These are phyloP conservation scores for Rhizopogon vinicolor DNA, from an alignment of 768 basidiomycete species.

Conservation along the genomic window DNA sequence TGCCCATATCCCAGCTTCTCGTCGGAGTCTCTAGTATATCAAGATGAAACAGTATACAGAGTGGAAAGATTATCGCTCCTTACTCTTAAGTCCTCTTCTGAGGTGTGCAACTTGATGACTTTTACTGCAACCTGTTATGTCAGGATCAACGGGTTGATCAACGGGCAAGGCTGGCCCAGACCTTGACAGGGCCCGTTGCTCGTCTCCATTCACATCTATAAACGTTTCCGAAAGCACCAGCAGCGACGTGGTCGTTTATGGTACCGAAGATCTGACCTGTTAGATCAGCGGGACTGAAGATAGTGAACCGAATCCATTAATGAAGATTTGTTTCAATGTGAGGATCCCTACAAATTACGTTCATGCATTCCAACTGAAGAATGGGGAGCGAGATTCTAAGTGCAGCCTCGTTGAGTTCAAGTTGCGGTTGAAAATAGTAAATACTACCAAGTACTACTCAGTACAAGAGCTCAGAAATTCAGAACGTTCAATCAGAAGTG, in stretches of 20 bases:
- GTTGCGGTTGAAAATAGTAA: too few relatives aligned
- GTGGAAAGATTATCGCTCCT: not conserved
- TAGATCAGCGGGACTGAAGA: not conserved
- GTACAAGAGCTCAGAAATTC: too few relatives aligned
- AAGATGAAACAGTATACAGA: not conserved
- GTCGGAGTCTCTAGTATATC: conserved; percentile 7
- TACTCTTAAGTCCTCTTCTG: not conserved
- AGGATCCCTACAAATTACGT: too few relatives aligned
- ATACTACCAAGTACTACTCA: too few relatives aligned
- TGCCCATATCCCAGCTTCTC: conserved; percentile 15
- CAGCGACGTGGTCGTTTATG: not conserved
- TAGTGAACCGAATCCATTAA: too few relatives aligned
- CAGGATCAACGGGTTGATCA: too few relatives aligned
- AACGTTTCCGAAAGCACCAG: not conserved
- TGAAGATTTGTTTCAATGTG: too few relatives aligned
- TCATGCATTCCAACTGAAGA: too few relatives aligned
- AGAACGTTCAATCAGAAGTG: too few relatives aligned
- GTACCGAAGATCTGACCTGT: not conserved
- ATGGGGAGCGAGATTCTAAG: too few relatives aligned
- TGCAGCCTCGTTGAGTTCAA: too few relatives aligned
- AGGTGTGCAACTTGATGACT: not conserved
- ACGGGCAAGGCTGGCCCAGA: not conserved
- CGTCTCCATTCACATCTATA: not conserved
- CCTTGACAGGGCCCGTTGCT: not conserved
- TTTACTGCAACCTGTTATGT: not conserved